Base-by-base conservation (phyloP, 495 filamentous ascomycete species). In the Rhizodiscina lignyota region DNA sequence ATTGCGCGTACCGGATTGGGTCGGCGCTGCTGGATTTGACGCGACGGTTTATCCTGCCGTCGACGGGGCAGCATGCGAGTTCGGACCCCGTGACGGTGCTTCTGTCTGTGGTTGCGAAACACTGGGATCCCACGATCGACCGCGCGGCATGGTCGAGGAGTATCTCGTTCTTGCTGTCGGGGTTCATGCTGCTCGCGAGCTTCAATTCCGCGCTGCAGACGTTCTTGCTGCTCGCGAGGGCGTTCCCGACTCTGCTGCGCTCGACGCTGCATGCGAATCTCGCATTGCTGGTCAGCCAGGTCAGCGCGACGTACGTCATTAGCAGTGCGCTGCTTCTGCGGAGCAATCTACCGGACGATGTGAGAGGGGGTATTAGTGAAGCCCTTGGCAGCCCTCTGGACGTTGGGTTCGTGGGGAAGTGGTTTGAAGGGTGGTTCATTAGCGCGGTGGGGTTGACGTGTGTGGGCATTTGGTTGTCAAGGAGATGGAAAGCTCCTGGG, bases 381-480 rank as follows among this genome's bases (percentile, higher is more conserved):
- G 77, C 72, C n/a, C 56, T 87, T 20, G 74, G 73, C 21, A 75
- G 74, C 6, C 62, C 64, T 4, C 60, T 84, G 5, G 73, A 81
- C 47, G 67, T 70, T 5, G 56, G 50, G 10, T 82, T 84, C 41
- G 77, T 80, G n/a, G 82, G 85, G 42, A 56, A 70, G n/a, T 87
- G 81, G 82, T 89, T 87, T 50, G 82, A 86, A 47, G 70, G 68
- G 17, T 80, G 81, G 74, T 89, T 87, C 45, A 52, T 85, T 18
- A 43, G 67, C 2, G 72, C 72, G 4, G 74, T 70, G 32, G 60
- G 54, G 0, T 48, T 63, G 12, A 85, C 82, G 12, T 71, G 64
- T 13, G 50, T 63, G 26, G 79, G 77, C 8, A 72, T 86, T 17
- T 75, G 74, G 64, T 47, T 82, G 8, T 74, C 77, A 1, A 63